These are phyloP conservation scores for Thermomucor indicae-seudaticae DNA, from an alignment of 371 early-diverging fungal genomes.

Conservation along the genomic window DNA sequence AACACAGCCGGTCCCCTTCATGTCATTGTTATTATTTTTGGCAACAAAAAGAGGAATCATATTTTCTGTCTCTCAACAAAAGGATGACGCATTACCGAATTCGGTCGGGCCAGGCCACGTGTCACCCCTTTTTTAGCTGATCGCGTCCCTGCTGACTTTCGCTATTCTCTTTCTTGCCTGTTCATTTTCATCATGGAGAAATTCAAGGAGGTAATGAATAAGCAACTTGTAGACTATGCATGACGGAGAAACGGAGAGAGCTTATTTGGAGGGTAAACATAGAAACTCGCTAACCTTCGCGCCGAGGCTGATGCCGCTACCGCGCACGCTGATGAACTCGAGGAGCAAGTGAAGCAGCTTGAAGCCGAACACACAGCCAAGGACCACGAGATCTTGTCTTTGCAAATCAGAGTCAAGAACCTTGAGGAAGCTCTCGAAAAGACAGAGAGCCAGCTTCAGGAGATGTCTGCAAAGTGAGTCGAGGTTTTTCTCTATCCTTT, in stretches of 20 bases:
- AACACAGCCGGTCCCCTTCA: too few species aligned
- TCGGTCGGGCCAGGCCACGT: too few species aligned
- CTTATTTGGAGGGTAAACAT: constrained; percentile 2
- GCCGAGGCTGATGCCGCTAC: constrained; percentile 64
- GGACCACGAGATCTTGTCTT: constrained; percentile 73
- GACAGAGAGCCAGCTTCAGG: constrained; percentile 57
- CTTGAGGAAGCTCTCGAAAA: constrained; percentile 63
- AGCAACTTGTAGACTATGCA: neutral
- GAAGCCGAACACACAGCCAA: constrained; percentile 60
- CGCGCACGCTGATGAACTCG: constrained; percentile 64
- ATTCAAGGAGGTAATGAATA: constrained; percentile 43
- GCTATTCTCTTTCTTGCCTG: too few species aligned
- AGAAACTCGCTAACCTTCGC: constrained; percentile 68
- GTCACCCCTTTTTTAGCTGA: too few species aligned
- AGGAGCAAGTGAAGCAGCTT: constrained; percentile 58
- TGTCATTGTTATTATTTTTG: too few species aligned
- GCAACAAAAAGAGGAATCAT: too few species aligned
- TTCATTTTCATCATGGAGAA: too few species aligned
- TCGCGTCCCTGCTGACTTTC: too few species aligned
- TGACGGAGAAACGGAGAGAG: neutral
- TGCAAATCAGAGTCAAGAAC: constrained; percentile 60
- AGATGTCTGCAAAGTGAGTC: constrained; percentile 57
- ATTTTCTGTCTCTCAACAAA: too few species aligned
- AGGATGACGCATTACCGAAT: too few species aligned
- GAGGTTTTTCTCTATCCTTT: constrained; percentile 1